These are phyloP conservation scores for Plasmopara muralis DNA, from an alignment of 352 stramenopile species.

Conservation along the genomic window DNA sequence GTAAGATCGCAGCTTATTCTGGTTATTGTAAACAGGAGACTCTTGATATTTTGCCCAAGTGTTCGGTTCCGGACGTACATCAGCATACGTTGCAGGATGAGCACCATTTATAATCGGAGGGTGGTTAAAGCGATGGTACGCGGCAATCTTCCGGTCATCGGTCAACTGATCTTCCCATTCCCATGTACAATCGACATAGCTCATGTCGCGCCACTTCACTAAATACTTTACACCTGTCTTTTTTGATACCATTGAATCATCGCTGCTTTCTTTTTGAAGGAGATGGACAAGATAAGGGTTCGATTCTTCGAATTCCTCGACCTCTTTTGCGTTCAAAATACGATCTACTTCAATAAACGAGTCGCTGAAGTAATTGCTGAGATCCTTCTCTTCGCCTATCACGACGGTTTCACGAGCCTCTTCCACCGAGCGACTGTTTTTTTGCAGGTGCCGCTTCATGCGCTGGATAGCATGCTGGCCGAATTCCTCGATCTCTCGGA, in stretches of 20 bases:
- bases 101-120: slow-evolving; percentile 79
- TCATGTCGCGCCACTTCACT: slow-evolving; percentile 88
- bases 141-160: slow-evolving; percentile 85
- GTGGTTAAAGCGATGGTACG: slow-evolving; percentile 82
- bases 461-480: slow-evolving; percentile 73
- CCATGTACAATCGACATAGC: slow-evolving; percentile 86
- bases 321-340: slow-evolving; percentile 69
- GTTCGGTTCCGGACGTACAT: slow-evolving; percentile 66
- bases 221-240: slow-evolving; percentile 88
- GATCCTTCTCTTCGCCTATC: slow-evolving; percentile 66
- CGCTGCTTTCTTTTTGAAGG: slow-evolving; percentile 33
- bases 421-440: slow-evolving; percentile 82
- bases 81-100: slow-evolving; percentile 73
- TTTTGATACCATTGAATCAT: slow-evolving; percentile 37
- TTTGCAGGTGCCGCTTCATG: slow-evolving; percentile 81
- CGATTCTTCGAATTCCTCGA: slow-evolving; percentile 63
- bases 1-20: slow-evolving; percentile 94
- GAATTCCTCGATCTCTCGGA: slow-evolving; percentile 89
- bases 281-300: slow-evolving; percentile 55
- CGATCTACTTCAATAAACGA: slow-evolving; percentile 80
- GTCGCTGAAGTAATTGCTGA: slow-evolving; percentile 79
- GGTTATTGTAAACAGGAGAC: slow-evolving; percentile 89
- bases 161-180: slow-evolving; percentile 87
- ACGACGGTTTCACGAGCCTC: slow-evolving; percentile 68
- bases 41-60: slow-evolving; percentile 86